Evolutionary conservation across 2,329 filamentous ascomycete genomes (phyloP).

Genomic region (Aureobasidium melanogenum): DNA sequence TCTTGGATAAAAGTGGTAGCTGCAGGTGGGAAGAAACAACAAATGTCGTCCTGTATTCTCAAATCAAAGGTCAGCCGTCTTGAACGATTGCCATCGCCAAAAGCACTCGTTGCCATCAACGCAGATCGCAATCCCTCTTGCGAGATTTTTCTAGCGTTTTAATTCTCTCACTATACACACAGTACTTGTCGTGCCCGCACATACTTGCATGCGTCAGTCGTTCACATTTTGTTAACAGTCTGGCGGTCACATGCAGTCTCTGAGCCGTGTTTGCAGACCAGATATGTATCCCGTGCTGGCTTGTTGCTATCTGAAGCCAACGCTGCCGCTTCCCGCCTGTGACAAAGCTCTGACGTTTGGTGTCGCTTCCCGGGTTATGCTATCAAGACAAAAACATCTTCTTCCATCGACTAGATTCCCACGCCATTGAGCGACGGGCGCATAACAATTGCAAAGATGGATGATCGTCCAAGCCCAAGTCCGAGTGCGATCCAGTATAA

Average conservation of each 20-base stretch:
- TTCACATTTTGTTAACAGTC: too few relatives aligned
- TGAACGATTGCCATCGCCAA: background rate
- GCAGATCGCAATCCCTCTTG: background rate
- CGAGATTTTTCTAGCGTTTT: background rate
- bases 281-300: background rate
- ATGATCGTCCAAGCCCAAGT: constrained; percentile 6
- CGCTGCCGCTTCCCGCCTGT: background rate
- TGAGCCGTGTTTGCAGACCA: background rate
- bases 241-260: background rate
- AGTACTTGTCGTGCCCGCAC: background rate
- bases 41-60: background rate
- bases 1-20: background rate
- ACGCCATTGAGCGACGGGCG: background rate
- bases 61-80: background rate
- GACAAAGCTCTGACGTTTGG: constrained; percentile 5
- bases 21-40: background rate
- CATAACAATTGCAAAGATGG: background rate
- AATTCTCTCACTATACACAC: background rate
- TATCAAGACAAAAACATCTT: background rate
- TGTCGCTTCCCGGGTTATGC: background rate
- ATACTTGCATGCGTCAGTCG: too few relatives aligned
- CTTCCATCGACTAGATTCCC: background rate
- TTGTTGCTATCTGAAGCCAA: background rate
- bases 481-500: constrained; percentile 7
- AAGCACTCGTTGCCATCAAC: background rate